These are phyloP conservation scores for Tylopilus rubrobrunneus DNA, from an alignment of 768 basidiomycete genomes.

Conservation along the genomic window DNA sequence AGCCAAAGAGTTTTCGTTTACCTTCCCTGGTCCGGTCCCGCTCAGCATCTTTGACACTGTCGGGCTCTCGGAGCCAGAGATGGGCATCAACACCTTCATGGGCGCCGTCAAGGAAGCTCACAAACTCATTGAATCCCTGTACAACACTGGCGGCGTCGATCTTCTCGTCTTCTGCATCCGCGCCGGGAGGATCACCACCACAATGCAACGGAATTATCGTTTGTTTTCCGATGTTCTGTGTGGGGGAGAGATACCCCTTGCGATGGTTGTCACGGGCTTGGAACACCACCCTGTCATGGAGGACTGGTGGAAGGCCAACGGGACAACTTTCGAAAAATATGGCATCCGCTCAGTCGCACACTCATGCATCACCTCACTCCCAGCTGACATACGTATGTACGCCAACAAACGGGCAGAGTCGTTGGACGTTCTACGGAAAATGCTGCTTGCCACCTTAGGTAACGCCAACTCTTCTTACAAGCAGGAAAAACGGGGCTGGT, in stretches of 20 bases:
- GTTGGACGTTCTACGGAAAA: not conserved
- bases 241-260: not conserved
- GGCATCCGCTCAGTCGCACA: not conserved
- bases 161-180: conserved; percentile 2
- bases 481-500: not conserved
- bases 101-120: not conserved
- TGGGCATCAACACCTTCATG: not conserved
- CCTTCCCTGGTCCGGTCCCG: not conserved
- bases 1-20: not conserved
- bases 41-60: not conserved
- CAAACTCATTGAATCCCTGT: not conserved
- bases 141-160: not conserved
- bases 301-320: not conserved
- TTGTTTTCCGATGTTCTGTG: not conserved
- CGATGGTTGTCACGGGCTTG: not conserved
- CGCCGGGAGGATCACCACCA: not conserved
- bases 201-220: not conserved
- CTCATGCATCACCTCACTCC: not conserved
- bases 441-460: not conserved
- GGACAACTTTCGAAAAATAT: not conserved
- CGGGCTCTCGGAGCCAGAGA: not conserved
- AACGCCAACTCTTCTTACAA: not conserved
- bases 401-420: not conserved
- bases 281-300: not conserved
- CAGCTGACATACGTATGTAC: not conserved